These are phyloP conservation scores for Dactylellina cionopaga DNA, from an alignment of 2,329 filamentous ascomycete species.

Conservation along the genomic window DNA sequence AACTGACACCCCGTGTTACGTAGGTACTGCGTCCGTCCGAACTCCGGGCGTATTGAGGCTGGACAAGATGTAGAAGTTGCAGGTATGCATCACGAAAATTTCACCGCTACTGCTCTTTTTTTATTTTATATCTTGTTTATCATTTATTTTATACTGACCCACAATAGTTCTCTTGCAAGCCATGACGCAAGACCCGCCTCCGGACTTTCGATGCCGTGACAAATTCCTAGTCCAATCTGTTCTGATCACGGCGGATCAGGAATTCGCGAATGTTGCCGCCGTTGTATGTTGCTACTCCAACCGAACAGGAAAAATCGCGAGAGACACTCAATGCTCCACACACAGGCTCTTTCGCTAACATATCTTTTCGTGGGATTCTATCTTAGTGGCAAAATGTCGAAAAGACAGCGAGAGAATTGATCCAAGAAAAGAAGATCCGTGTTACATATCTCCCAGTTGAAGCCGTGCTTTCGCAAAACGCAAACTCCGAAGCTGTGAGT, in stretches of 20 bases:
- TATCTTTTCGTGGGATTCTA: conserved; percentile 45
- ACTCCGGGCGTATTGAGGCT: conserved; percentile 93
- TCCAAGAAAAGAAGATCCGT: conserved; percentile 95
- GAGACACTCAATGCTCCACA: no score
- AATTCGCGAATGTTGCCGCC: conserved; percentile 79
- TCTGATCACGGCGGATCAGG: conserved; percentile 81
- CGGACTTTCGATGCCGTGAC: conserved; percentile 90
- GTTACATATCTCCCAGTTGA: conserved; percentile 81
- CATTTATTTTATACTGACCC: conserved; percentile 8
- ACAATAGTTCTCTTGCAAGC: conserved; percentile 83
- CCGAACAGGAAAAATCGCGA: no score
- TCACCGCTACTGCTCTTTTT: no score
- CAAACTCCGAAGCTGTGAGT: conserved; percentile 54
- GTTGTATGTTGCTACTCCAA: conserved; percentile 70
- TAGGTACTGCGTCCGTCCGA: conserved; percentile 97
- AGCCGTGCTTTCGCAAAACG: conserved; percentile 49
- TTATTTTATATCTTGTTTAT: no score
- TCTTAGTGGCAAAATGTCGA: conserved; percentile 78
- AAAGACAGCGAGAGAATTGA: conserved; percentile 76
- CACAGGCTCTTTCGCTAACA: background rate
- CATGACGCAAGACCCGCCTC: conserved; percentile 92
- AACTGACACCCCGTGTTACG: conserved; percentile 52
- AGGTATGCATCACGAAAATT: conserved; percentile 71
- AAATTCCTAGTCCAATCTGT: conserved; percentile 98
- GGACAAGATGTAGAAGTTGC: conserved; percentile 90